Evolutionary conservation across 164 flowering plant species (phyloP), one percentile per base, ranked within the genome.

Genomic region (Stephania yunnanensis): DNA sequence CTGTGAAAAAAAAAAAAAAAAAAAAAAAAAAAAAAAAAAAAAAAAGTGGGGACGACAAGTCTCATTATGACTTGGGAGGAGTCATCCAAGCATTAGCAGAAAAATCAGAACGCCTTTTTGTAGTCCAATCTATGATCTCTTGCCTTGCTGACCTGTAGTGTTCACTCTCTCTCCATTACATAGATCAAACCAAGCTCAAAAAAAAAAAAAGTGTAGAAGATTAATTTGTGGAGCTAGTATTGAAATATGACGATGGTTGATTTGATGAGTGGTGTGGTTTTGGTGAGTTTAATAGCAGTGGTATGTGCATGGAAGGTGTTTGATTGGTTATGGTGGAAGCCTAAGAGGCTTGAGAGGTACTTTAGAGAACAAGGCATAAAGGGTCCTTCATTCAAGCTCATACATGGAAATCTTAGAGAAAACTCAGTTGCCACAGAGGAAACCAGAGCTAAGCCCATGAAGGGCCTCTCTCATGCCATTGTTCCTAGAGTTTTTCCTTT

Each of bases 331-430:
- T 78, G 79, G 79, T 68, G 53, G 71, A 77, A 68, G 71, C 79
- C 79, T 45, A 68, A 4, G 20, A 53, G 20, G 76, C n/a, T 78
- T 58, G 73, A 78, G 64, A 73, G 48, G 70, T 69, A 25, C 7
- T 20, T 78, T 17, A 78, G 61, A 65, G 69, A 73, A 4, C 80
- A 78, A 46, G 83, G 83, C 2, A 31, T 77, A 50, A 55, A 20
- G 1, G 83, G 81, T 17, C 42, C 61, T 44, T 71, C 79, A 3
- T 76, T 52, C 67, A 31, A 46, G n/a, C 46, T 77, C 0, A 15
- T 77, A 50, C 50, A 44, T 29, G 83, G 79, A 0, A 46, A 65
- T 22, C 4, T 58, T 1, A 70, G 74, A 20, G 79, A 76, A 11
- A 36, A 36, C 13, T 19, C 17, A 11, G 30, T 8, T 3, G 1